phyloP scores from a whole-genome alignment of 2,329 filamentous ascomycete genomes.

The Aspergillus spinulosporus region DNA sequence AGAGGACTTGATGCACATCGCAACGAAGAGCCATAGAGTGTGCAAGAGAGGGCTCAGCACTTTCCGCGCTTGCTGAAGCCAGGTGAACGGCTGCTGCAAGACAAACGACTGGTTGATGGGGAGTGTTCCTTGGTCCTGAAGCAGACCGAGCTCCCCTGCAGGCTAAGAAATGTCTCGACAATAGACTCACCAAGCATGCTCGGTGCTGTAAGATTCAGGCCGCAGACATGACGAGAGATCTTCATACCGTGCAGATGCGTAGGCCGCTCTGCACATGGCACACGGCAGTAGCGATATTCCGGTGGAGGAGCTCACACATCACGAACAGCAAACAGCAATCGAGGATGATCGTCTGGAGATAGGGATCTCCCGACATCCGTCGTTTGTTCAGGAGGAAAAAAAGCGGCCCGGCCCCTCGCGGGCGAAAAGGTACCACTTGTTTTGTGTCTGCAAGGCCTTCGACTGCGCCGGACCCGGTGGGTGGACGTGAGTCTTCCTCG shows the following conservation, averaged over 20 bases:
- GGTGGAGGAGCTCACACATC: not conserved
- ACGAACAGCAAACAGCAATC: constrained; percentile 4
- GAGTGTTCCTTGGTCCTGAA: not conserved
- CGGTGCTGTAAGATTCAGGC: not conserved
- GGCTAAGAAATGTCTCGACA: not conserved
- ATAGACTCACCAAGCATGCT: not conserved
- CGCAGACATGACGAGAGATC: not conserved
- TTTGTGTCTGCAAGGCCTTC: not conserved
- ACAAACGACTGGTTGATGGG: not conserved
- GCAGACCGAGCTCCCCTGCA: constrained; percentile 1
- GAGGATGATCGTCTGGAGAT: not conserved
- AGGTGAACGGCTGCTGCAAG: not conserved
- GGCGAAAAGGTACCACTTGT: not conserved
- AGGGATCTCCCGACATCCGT: constrained; percentile 2
- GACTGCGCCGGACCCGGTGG: not conserved
- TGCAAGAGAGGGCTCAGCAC: not conserved
- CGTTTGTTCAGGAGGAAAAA: not conserved
- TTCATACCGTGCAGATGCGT: not conserved
- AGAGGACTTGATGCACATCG: not conserved
- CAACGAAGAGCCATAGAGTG: not conserved
- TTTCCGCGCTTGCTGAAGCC: not conserved
- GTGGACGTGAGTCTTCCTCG: not conserved
- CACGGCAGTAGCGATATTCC: not conserved
- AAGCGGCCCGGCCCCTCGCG: not conserved
- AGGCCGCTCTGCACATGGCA: not conserved